Base-by-base conservation (phyloP, 2,329 filamentous ascomycete genomes). In the Penicillium sp. region DNA sequence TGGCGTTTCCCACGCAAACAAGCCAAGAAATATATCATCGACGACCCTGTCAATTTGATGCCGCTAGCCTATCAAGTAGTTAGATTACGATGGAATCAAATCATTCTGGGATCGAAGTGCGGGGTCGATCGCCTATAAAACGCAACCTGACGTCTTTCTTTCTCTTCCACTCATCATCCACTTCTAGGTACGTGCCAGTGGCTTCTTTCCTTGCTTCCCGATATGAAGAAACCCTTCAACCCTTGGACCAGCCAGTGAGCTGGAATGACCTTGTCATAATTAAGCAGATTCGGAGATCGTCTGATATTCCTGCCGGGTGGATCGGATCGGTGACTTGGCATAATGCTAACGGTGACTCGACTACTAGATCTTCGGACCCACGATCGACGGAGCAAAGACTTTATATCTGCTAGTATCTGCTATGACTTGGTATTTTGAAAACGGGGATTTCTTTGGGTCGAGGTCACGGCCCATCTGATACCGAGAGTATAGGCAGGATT, bases 281-380 rank as follows among this genome's bases (percentile, higher is more conserved):
- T 48, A 45, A 50, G 45, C 45, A 52, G 47, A 51, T 37, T 47
- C 40, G 9, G 48, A 51, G 30, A 13, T 34, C 10, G 32, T 32
- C 20, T 9, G 13, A 32, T 23, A 17, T 15, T 3, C 7, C 12
- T n/a, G 6, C 25, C 16, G 18, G 25, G 30, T 30, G 15, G 22
- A 32, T 25, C 16, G 30, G 6, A 5, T 17, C 7, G 11, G 10
- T 20, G 35, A n/a, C 15, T 25, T 26, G 20, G 29, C 6, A 20
- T 11, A 7, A 6, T 5, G 37, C 37, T 39, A 34, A 39, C 10
- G 9, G n/a, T 5, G 10, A 4, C 35, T 5, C 6, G 5, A 22
- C 9, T 22, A 5, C 18, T 22, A 22, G 18, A 22, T 22, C 18
- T 9, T 22, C 18, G 18, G 18, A 22, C 18, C 18, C 26, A 14